These are phyloP conservation scores for Candida pseudocylindracea DNA, from an alignment of 1,139 yeast genomes.

Conservation along the genomic window DNA sequence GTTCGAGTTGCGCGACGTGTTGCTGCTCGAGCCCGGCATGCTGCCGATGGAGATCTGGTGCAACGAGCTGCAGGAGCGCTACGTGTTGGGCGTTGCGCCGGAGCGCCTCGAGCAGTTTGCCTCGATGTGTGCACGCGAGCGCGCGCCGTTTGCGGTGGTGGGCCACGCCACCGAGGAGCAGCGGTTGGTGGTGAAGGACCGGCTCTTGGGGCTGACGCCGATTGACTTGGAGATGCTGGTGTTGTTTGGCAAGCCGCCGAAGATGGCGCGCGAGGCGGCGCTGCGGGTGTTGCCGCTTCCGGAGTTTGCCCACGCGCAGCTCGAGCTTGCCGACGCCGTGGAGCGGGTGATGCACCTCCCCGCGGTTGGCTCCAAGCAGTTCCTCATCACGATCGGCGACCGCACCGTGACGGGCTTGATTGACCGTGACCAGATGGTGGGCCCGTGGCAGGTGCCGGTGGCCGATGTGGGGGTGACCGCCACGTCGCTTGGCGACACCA, in stretches of 20 bases:
- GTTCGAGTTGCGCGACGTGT: constrained; percentile 78
- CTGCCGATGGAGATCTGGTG: constrained; percentile 99
- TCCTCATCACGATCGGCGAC: constrained; percentile 93
- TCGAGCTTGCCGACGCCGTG: constrained; percentile 39
- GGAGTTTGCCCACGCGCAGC: constrained; percentile 13
- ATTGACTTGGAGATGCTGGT: constrained; percentile 93
- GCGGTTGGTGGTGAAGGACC: constrained; percentile 63
- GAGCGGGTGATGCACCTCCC: constrained; percentile 76
- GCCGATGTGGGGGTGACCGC: constrained; percentile 98
- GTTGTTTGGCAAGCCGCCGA: constrained; percentile 95
- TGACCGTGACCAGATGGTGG: constrained; percentile 97
- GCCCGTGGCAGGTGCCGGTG: constrained; percentile 99
- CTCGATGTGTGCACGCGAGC: constrained; percentile 77
- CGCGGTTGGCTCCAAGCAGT: constrained; percentile 85
- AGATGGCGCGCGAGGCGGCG: constrained; percentile 62
- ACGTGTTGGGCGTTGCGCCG: constrained; percentile 80
- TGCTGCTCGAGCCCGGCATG: constrained; percentile 93
- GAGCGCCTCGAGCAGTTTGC: constrained; percentile 53
- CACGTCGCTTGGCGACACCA: constrained; percentile 60
- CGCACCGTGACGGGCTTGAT: constrained; percentile 90
- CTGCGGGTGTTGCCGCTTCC: constrained; percentile 39
- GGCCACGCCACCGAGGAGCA: constrained; percentile 85
- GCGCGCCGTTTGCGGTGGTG: constrained; percentile 91
- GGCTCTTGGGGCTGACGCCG: constrained; percentile 55
- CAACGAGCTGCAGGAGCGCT: constrained; percentile 97